These are phyloP conservation scores for Trichoderma parareesei DNA, from an alignment of 495 filamentous ascomycete genomes.

Conservation along the genomic window DNA sequence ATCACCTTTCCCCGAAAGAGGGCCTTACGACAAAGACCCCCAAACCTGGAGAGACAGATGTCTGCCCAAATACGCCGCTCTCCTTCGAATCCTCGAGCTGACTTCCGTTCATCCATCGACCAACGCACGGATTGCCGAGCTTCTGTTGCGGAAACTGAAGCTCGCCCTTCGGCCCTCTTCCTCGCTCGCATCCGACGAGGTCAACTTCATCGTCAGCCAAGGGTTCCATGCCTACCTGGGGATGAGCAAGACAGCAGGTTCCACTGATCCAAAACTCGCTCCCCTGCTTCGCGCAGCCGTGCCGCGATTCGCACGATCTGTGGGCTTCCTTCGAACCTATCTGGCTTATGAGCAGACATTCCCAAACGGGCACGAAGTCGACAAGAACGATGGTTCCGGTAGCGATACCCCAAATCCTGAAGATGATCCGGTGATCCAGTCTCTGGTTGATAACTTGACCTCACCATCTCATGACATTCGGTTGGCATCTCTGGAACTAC, in stretches of 20 bases:
- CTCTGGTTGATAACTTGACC: conserved; percentile 62
- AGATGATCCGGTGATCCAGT: conserved; percentile 48
- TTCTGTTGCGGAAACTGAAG: conserved; percentile 47
- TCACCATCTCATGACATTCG: conserved; percentile 64
- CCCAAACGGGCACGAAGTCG: conserved; percentile 22
- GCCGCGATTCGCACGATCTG: conserved; percentile 50
- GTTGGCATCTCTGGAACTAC: conserved; percentile 58
- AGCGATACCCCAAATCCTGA: conserved; percentile 19
- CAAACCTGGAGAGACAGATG: conserved; percentile 48
- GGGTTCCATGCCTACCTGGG: conserved; percentile 47
- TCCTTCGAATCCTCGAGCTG: conserved; percentile 40
- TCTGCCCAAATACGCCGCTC: conserved; percentile 46
- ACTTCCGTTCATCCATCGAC: conserved; percentile 46
- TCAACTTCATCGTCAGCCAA: conserved; percentile 48
- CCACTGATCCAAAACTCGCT: conserved; percentile 46
- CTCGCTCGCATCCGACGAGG: conserved; percentile 46
- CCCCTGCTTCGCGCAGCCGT: conserved; percentile 53
- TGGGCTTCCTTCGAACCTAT: conserved; percentile 59
- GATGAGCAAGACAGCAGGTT: conserved; percentile 39
- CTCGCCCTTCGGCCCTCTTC: conserved; percentile 48
- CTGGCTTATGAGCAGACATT: conserved; percentile 49
- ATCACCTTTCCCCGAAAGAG: conserved; percentile 48
- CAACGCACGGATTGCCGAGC: conserved; percentile 44
- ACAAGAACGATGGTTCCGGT: conserved; percentile 12
- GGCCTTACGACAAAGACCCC: conserved; percentile 40